A percentile compares a stretch with the other conserved stretches of the same genome.
phyloP scores from a whole-genome alignment of 2,329 filamentous ascomycete species.

The Massarina eburnea region DNA sequence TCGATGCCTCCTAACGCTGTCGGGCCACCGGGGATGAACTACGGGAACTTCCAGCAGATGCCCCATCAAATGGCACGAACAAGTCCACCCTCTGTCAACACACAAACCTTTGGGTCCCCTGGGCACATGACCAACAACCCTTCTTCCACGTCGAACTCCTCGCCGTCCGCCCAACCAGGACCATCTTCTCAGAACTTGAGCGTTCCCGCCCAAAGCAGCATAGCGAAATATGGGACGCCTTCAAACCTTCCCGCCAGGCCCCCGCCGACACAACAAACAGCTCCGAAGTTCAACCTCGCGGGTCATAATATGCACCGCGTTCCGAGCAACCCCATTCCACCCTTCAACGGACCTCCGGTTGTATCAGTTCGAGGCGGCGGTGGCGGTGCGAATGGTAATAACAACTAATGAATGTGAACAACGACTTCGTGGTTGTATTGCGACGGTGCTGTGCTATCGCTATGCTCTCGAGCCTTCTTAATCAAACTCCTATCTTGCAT shows the following conservation, averaged over 20 bases:
- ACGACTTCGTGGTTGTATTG: slow-evolving; percentile 24
- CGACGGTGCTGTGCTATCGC: slow-evolving; percentile 25
- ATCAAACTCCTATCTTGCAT: neutral
- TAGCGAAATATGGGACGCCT: slow-evolving; percentile 60
- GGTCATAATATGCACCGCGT: slow-evolving; percentile 21
- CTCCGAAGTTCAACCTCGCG: slow-evolving; percentile 30
- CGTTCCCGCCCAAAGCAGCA: slow-evolving; percentile 48
- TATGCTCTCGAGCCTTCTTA: too few relatives aligned
- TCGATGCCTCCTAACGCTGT: slow-evolving; percentile 35
- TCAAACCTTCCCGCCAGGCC: slow-evolving; percentile 58
- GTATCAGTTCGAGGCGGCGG: slow-evolving; percentile 11
- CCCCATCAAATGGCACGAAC: slow-evolving; percentile 29
- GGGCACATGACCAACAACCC: slow-evolving; percentile 22
- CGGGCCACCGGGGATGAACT: slow-evolving; percentile 38
- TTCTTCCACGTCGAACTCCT: slow-evolving; percentile 8
- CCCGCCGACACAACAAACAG: slow-evolving; percentile 44
- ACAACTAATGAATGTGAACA: slow-evolving; percentile 24
- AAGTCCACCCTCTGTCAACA: slow-evolving; percentile 29
- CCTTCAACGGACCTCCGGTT: slow-evolving; percentile 13
- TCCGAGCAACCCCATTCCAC: slow-evolving; percentile 18
- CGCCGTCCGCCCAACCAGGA: slow-evolving; percentile 19
- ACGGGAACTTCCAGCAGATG: slow-evolving; percentile 27
- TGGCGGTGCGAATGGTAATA: slow-evolving; percentile 2
- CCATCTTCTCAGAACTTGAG: slow-evolving; percentile 19
- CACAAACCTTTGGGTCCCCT: slow-evolving; percentile 33